A percentile compares a stretch with the other conserved stretches of the same genome.
phyloP scores from a whole-genome alignment of 306 rosid genomes.

The Quercus rubra region DNA sequence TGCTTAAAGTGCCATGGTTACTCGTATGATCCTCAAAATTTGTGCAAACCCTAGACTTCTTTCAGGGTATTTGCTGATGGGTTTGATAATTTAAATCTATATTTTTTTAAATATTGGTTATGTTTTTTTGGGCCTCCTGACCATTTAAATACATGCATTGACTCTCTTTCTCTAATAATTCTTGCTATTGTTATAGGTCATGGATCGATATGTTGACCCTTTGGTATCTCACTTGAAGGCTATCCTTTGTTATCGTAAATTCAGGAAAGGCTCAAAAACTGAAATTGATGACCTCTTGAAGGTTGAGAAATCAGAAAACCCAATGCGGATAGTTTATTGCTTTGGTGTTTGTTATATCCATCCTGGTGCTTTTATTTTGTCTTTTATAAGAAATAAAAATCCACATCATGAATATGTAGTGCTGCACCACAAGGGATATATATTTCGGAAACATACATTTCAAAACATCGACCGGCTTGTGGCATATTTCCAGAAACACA shows the following conservation, averaged over 20 bases:
- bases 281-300: conserved; percentile 38
- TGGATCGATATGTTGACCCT: conserved; percentile 38
- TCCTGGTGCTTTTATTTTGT: conserved; percentile 47
- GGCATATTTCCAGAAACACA: conserved; percentile 41
- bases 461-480: conserved; percentile 29
- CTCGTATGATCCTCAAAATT: no score
- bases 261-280: conserved; percentile 45
- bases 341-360: conserved; percentile 40
- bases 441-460: conserved; percentile 43
- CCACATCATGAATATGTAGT: conserved; percentile 43
- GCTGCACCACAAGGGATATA: conserved; percentile 43
- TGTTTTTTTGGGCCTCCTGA: no score
- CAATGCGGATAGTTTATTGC: conserved; percentile 40
- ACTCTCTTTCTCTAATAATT: conserved; percentile 10
- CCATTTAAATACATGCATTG: neutral
- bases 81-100: no score
- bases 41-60: no score
- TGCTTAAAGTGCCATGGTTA: no score
- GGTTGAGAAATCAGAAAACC: conserved; percentile 39
- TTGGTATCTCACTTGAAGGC: conserved; percentile 40
- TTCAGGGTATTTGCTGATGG: no score
- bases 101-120: no score
- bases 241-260: conserved; percentile 32
- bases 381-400: conserved; percentile 38
- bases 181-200: conserved; percentile 24